Percentiles rank a stretch among this genome's conserved stretches.
Conservation (phyloP, 2,329 filamentous ascomycete species). For the Lachnellula cervina region DNA sequence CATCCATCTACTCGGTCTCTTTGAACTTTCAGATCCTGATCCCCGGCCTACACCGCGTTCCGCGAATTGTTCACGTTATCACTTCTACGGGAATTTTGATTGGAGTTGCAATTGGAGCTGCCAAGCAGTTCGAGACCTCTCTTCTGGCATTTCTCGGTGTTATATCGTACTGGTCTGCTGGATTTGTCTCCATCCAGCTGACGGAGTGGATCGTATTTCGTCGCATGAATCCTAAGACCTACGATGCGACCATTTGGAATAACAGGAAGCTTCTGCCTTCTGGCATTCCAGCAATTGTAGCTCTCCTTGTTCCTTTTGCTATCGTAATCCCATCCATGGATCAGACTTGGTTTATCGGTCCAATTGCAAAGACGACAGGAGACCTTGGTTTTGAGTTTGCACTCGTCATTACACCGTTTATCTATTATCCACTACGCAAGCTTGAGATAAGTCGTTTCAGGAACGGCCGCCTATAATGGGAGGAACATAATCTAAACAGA, state of each 20-base stretch:
- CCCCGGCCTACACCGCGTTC: conserved; percentile 50
- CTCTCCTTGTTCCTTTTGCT: conserved; percentile 35
- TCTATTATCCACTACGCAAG: conserved; percentile 40
- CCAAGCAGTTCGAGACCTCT: conserved; percentile 46
- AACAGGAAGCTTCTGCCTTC: conserved; percentile 35
- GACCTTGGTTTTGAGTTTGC: conserved; percentile 64
- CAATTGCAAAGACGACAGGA: conserved; percentile 54
- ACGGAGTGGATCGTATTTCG: conserved; percentile 35
- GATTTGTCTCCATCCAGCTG: conserved; percentile 32
- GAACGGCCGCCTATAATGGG: too few relatives aligned
- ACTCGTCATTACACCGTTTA: conserved; percentile 42
- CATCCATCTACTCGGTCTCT: conserved; percentile 57
- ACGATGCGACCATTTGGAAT: conserved; percentile 35
- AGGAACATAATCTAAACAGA: too few relatives aligned
- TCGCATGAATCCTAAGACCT: conserved; percentile 26
- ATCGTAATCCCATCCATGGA: conserved; percentile 56
- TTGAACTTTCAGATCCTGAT: conserved; percentile 61
- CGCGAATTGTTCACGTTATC: conserved; percentile 53
- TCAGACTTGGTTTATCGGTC: conserved; percentile 57
- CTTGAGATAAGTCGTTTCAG: conserved; percentile 31
- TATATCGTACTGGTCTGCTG: conserved; percentile 30
- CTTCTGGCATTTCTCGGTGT: conserved; percentile 59
- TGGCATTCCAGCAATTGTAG: conserved; percentile 37
- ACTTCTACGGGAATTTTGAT: conserved; percentile 56
- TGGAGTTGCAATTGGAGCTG: conserved; percentile 50